Evolutionary conservation across 257 asterid genomes (phyloP).

Genomic region (Fraxinus quadrangulata): DNA sequence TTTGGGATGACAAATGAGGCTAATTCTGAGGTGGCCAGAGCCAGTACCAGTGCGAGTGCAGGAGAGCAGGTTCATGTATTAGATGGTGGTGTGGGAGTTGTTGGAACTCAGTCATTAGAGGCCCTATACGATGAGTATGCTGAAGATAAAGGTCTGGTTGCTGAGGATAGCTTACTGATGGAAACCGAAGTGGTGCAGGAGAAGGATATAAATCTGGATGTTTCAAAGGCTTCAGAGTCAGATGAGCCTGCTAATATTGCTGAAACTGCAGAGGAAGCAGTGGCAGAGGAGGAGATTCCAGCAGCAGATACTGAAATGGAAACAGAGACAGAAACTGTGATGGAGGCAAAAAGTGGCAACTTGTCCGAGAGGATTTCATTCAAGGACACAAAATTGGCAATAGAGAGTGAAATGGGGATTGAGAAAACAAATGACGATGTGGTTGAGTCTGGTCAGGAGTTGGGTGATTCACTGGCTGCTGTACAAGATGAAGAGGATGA

Average conservation of each 20-base stretch:
- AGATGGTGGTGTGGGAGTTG: constrained; percentile 19
- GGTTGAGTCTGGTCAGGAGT: constrained; percentile 48
- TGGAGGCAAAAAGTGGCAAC: constrained; percentile 3
- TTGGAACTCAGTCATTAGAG: constrained; percentile 16
- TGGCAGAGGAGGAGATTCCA: constrained; percentile 33
- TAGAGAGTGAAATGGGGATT: constrained; percentile 35
- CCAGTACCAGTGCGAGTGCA: constrained; percentile 30
- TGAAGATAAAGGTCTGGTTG: constrained; percentile 28
- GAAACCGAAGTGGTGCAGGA: constrained; percentile 30
- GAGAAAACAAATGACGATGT: constrained; percentile 52
- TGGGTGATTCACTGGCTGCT: constrained; percentile 47
- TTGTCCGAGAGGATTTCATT: constrained; percentile 29
- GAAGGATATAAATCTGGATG: constrained; percentile 26
- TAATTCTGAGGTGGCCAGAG: constrained; percentile 24
- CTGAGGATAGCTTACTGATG: constrained; percentile 27
- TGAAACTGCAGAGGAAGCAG: constrained; percentile 30
- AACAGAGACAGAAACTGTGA: constrained; percentile 35
- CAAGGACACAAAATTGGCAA: constrained; percentile 27
- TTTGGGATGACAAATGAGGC: constrained; percentile 27
- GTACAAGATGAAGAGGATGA: constrained; percentile 62
- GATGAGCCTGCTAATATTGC: constrained; percentile 30
- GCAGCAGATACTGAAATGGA: constrained; percentile 36
- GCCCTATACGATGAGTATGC: constrained; percentile 29
- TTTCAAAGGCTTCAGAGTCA: constrained; percentile 26
- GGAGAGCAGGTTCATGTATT: constrained; percentile 33